Percentiles rank a stretch among this genome's conserved stretches.
phyloP scores from a whole-genome alignment of 495 filamentous ascomycete species.

The Trichocladium antarcticum region DNA sequence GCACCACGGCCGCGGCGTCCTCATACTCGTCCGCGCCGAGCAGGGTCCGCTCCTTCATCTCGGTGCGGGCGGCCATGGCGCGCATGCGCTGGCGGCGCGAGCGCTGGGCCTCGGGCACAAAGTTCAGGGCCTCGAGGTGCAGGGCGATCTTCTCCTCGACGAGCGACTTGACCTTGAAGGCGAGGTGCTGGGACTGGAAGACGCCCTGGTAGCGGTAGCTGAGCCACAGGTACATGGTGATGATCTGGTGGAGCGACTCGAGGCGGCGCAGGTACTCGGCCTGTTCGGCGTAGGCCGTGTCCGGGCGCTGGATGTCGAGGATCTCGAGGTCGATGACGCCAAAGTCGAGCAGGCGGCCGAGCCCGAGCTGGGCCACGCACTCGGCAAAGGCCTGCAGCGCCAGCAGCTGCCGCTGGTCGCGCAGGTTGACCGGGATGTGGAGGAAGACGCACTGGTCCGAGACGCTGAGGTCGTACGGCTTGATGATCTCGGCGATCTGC shows the following conservation, averaged over 20 bases:
- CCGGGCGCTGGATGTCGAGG: conserved; percentile 38
- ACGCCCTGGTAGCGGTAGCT: conserved; percentile 61
- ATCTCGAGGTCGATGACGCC: conserved; percentile 52
- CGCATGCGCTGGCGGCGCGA: conserved; percentile 14
- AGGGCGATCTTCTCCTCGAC: conserved; percentile 69
- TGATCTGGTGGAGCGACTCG: conserved; percentile 66
- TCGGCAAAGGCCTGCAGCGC: conserved; percentile 49
- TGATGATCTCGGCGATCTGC: conserved; percentile 56
- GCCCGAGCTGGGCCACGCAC: conserved; percentile 53
- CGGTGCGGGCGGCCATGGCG: conserved; percentile 6
- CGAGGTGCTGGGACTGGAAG: conserved; percentile 65
- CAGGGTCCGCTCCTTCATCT: conserved; percentile 9
- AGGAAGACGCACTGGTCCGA: conserved; percentile 65
- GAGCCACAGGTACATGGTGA: conserved; percentile 85
- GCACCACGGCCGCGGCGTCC: conserved; percentile 5
- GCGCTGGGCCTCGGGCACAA: conserved; percentile 11
- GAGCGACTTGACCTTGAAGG: conserved; percentile 65
- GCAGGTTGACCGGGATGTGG: conserved; percentile 47
- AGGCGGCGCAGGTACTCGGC: conserved; percentile 49
- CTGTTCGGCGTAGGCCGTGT: neutral
- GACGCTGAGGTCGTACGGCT: conserved; percentile 52
- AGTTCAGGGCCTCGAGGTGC: conserved; percentile 39
- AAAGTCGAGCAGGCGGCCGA: conserved; percentile 57
- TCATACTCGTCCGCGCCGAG: conserved; percentile 11
- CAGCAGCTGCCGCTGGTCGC: conserved; percentile 26